Base-by-base conservation (phyloP, 352 stramenopile species). In the Saprolegnia diclina region DNA sequence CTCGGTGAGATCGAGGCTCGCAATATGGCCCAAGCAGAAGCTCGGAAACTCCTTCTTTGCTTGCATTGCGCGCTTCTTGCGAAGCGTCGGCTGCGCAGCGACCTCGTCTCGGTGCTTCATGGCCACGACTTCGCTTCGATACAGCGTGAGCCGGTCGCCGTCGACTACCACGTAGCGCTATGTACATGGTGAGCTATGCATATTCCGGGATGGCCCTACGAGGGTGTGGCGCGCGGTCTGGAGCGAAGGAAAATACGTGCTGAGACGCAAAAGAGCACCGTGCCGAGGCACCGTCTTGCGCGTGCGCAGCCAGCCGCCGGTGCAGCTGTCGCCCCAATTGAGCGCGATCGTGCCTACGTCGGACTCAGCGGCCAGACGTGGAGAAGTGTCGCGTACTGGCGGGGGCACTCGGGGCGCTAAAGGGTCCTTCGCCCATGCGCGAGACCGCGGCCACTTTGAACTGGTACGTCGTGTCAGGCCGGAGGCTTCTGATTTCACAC, bases 241-340 rank as follows among this genome's bases (percentile, higher is more conserved):
- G 35, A 61, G 22, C 38, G 42, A 59, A 1, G 63, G 63, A 24
- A 69, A 40, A 16, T 50, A 69, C 21, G 29, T 16, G 7, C 44
- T 29, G 5, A 61, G 11, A 48, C 52, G 52, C 24, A 59, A 9
- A 24, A 59, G 9, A 3, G 52, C 79, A 78, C 45, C 81, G 74
- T 11, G 64, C 64, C 19, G 79, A 72, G 18, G 89, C 75, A 19
- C 80, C 78, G 56, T 92, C 80, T 32, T 85, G 79, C 18, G 79
- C 82, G 73, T 91, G 90, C 92, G 92, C 85, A 95, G 91, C 87
- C 87, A 95, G 0, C 85, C 85, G 48, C 85, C 85, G 3, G 83
- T 95, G 42, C 79, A 92, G 0, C 74, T 79, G 4, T 85, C 85
- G 64, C 89, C 79, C 29, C 92, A 75, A 45, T 93, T 92, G 32